phyloP scores from a whole-genome alignment of 805 yeast genomes.

The Ogataea pilisensis region DNA sequence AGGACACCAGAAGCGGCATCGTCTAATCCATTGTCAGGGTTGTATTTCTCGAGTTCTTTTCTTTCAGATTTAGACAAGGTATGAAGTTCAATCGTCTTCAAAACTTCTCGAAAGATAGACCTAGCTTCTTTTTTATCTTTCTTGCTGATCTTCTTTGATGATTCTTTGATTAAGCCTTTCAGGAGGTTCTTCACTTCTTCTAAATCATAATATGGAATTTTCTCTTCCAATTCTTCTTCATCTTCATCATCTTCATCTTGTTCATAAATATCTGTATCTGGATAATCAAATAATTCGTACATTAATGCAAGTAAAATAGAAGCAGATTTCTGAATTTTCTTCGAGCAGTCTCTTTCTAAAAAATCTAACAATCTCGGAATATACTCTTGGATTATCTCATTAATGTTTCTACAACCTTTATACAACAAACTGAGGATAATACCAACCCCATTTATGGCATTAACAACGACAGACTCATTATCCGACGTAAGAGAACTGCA shows the following conservation, averaged over 20 bases:
- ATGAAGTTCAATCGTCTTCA: constrained; percentile 42
- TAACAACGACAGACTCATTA: constrained; percentile 40
- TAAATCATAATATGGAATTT: constrained; percentile 49
- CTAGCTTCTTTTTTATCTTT: constrained; percentile 58
- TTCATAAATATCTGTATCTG: constrained; percentile 34
- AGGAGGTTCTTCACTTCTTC: constrained; percentile 41
- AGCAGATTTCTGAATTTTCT: constrained; percentile 50
- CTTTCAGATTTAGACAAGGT: constrained; percentile 15
- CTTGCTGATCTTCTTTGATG: constrained; percentile 56
- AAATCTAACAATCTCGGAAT: constrained; percentile 38
- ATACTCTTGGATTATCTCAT: constrained; percentile 38
- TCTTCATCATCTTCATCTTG: constrained; percentile 36
- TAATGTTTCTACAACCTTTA: constrained; percentile 32
- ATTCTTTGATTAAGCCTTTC: constrained; percentile 42
- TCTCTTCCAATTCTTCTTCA: constrained; percentile 37
- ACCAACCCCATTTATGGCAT: constrained; percentile 45
- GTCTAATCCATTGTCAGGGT: too few species aligned
- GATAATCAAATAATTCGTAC: constrained; percentile 49
- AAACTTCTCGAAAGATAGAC: constrained; percentile 57
- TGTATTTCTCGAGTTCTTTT: constrained; percentile 21
- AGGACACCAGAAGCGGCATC: constrained; percentile 12
- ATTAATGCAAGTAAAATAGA: constrained; percentile 53
- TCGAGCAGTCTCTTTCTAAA: constrained; percentile 30
- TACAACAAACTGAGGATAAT: constrained; percentile 41
- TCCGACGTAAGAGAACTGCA: too few species aligned